Evolutionary conservation across 2,329 filamentous ascomycete species (phyloP), one percentile per base, ranked within the genome.

Genomic region (Diaporthe amygdali): DNA sequence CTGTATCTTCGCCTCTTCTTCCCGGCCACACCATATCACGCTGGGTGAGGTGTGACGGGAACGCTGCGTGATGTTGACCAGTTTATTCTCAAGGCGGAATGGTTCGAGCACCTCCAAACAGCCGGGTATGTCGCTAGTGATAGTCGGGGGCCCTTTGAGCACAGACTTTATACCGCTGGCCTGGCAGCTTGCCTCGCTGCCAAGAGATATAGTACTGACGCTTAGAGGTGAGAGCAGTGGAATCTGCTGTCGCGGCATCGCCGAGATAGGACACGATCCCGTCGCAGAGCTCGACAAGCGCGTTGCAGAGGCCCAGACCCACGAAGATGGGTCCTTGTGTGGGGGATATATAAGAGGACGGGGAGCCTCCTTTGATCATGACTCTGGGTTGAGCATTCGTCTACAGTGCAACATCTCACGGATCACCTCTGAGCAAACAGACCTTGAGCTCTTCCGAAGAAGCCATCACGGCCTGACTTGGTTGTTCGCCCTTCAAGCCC

Each of bases 71-170:
- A 39, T 44, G 41, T 34, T 46, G 25, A 12, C n/a, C 27, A 30
- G 27, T n/a, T 56, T n/a, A 68, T 34, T n/a, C 66, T 47, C 27
- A 25, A 56, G 17, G 39, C 9, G 41, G 51, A 56, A 68, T 30
- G 51, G 73, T 46, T 74, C 72, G 73, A 66, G 37, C 56, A 17
- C 15, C 8, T 6, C 47, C 37, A 66, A 54, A 63, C 37, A 34
- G 34, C 34, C 37, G 68, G 47, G 17, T 41, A 44, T 10, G 27
- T 56, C n/a, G 66, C 66, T 47, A 68, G 52, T 27, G 49, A 46
- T n/a, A 12, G 46, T 49, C 55, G 46, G 37, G 34, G 34, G 27
- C n/a, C 22, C 22, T 27, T 32, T 63, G 54, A n/a, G 32, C 67
- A 69, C 47, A 67, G 46, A 54, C 51, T 67, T 49, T 20, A 22